These are phyloP conservation scores for Mediolabrus comicus DNA, from an alignment of 108 stramenopile genomes.

Conservation along the genomic window DNA sequence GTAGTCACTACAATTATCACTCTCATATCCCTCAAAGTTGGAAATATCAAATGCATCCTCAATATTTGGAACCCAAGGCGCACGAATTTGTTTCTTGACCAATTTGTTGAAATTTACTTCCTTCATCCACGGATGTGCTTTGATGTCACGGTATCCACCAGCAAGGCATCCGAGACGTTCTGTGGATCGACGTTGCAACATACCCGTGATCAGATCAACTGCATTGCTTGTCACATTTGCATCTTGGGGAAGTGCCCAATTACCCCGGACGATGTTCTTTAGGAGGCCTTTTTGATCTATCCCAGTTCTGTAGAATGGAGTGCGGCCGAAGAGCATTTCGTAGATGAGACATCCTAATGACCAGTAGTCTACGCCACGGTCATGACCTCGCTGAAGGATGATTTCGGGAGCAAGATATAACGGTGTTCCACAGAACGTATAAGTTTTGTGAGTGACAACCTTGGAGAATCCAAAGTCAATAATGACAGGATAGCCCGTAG, in stretches of 20 bases:
- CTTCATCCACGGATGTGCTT: constrained; percentile 65
- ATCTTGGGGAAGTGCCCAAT: constrained; percentile 36
- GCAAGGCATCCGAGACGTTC: constrained; percentile 46
- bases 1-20: constrained; percentile 4
- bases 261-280: constrained; percentile 60
- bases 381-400: constrained; percentile 70
- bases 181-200: constrained; percentile 36
- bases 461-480: constrained; percentile 86
- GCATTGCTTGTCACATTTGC: constrained; percentile 18
- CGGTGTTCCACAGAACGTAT: constrained; percentile 78
- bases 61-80: constrained; percentile 78
- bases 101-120: constrained; percentile 59
- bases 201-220: constrained; percentile 30
- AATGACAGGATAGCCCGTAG: constrained; percentile 59
- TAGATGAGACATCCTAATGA: constrained; percentile 82
- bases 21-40: constrained; percentile 80
- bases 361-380: constrained; percentile 96
- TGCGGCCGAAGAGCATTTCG: constrained; percentile 74
- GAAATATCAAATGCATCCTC: constrained; percentile 65
- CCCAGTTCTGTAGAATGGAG: constrained; percentile 70
- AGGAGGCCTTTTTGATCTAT: constrained; percentile 70
- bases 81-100: constrained; percentile 51
- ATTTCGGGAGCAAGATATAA: constrained; percentile 79
- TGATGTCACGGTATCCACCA: constrained; percentile 62
- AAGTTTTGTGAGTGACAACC: constrained; percentile 50